These are phyloP conservation scores for Acacia crassicarpa DNA, from an alignment of 306 rosid species.

Conservation along the genomic window DNA sequence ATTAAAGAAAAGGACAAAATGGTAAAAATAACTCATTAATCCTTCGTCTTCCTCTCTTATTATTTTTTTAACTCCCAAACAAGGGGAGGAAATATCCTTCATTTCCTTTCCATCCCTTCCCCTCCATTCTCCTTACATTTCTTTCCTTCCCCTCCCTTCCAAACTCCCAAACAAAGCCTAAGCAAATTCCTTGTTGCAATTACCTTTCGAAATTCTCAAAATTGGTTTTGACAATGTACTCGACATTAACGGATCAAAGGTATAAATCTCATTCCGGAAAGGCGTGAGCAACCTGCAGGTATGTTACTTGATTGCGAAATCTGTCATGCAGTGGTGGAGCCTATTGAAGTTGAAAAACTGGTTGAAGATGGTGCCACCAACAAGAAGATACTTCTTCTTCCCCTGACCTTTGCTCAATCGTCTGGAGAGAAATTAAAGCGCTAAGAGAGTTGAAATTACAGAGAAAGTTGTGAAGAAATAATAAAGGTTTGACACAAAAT, in stretches of 20 bases:
- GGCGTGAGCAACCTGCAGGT: conserved; percentile 68
- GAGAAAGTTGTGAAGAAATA: conserved; percentile 29
- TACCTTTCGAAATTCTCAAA: no score
- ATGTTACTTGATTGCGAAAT: conserved; percentile 58
- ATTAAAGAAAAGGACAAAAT: no score
- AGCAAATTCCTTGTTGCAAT: no score
- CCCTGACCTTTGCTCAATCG: conserved; percentile 28
- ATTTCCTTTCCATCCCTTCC: no score
- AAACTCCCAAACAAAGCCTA: no score
- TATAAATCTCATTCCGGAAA: conserved; percentile 66
- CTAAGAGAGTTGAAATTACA: conserved; percentile 33
- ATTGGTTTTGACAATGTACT: conserved; percentile 77
- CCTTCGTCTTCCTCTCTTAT: no score
- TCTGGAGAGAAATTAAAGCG: conserved; percentile 20
- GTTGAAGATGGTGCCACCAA: conserved; percentile 70
- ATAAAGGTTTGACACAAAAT: conserved; percentile 38
- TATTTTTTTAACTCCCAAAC: no score
- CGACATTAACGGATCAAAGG: conserved; percentile 74
- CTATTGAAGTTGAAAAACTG: conserved; percentile 70
- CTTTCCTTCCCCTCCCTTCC: no score
- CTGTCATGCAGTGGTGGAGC: conserved; percentile 77
- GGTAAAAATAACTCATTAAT: no score
- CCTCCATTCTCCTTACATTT: no score
- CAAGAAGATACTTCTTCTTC: conserved; percentile 53
- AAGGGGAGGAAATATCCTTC: no score